phyloP scores from a whole-genome alignment of 1,139 yeast species.

The Scheffersomyces titani region DNA sequence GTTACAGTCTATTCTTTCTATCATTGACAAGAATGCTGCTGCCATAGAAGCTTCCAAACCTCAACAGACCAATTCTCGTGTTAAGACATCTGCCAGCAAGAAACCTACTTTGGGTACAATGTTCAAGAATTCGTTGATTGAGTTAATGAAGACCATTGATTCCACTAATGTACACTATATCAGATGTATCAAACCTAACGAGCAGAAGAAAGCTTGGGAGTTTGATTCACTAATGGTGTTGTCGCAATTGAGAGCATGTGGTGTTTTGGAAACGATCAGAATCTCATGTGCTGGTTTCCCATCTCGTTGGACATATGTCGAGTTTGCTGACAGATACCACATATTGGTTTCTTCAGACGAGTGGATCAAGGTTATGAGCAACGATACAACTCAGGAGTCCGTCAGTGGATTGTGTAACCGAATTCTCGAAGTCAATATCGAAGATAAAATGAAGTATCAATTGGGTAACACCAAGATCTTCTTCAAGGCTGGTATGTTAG shows the following conservation, averaged over 20 bases:
- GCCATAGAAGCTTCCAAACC: conserved; percentile 49
- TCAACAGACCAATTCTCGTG: conserved; percentile 29
- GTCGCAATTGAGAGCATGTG: conserved; percentile 95
- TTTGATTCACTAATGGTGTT: conserved; percentile 95
- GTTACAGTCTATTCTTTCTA: conserved; percentile 61
- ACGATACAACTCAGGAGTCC: conserved; percentile 55
- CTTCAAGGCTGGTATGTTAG: conserved; percentile 95
- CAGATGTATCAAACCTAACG: conserved; percentile 97
- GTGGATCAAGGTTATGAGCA: conserved; percentile 65
- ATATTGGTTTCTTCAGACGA: conserved; percentile 71
- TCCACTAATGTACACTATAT: conserved; percentile 96
- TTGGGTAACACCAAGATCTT: conserved; percentile 88
- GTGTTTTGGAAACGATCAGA: conserved; percentile 94
- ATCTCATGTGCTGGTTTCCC: conserved; percentile 99
- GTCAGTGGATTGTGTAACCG: conserved; percentile 66
- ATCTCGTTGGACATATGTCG: conserved; percentile 92
- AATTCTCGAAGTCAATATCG: conserved; percentile 64
- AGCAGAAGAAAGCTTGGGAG: conserved; percentile 91
- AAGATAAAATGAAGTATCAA: conserved; percentile 73
- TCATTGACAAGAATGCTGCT: conserved; percentile 63
- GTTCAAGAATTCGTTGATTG: conserved; percentile 89
- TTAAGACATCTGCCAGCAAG: conserved; percentile 51
- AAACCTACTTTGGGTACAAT: conserved; percentile 95
- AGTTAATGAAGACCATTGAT: conserved; percentile 88
- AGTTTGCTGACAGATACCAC: conserved; percentile 88